Conservation (phyloP, 108 stramenopile species). For the Fistulifera pelliculosa region DNA sequence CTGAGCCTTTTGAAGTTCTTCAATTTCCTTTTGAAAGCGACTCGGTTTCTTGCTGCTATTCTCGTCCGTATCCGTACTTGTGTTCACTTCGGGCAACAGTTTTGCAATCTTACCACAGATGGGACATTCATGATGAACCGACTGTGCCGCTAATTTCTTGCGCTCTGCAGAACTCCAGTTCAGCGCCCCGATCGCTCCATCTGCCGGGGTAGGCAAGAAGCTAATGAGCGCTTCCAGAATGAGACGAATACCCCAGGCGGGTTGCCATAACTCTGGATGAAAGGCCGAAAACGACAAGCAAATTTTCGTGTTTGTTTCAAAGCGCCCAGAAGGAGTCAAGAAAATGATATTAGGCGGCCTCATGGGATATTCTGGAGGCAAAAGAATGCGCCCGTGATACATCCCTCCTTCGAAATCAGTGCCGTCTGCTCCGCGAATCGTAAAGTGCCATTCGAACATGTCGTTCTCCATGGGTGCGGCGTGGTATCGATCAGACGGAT, state of each 20-base stretch:
- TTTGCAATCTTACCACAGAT: constrained; percentile 42
- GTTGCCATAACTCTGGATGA: constrained; percentile 98
- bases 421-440: constrained; percentile 86
- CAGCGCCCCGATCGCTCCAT: constrained; percentile 94
- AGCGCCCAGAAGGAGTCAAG: constrained; percentile 92
- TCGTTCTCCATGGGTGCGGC: constrained; percentile 48
- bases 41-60: constrained; percentile 15
- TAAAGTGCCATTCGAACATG: constrained; percentile 53
- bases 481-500: constrained; percentile 89
- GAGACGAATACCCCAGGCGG: constrained; percentile 88
- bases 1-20: constrained; percentile 52
- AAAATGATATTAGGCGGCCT: constrained; percentile 97
- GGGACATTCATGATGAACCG: constrained; percentile 41
- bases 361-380: constrained; percentile 58
- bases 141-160: constrained; percentile 54
- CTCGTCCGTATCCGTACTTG: constrained; percentile 2
- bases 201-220: constrained; percentile 91
- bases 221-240: constrained; percentile 95
- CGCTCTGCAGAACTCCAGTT: constrained; percentile 81
- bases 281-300: constrained; percentile 91
- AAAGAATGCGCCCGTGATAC: constrained; percentile 92
- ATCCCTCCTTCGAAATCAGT: constrained; percentile 89
- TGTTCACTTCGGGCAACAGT: constrained; percentile 42
- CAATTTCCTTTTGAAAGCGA: constrained; percentile 69
- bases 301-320: constrained; percentile 90